These are phyloP conservation scores for Thalassiosira delicatula DNA, from an alignment of 352 stramenopile species.

Conservation along the genomic window DNA sequence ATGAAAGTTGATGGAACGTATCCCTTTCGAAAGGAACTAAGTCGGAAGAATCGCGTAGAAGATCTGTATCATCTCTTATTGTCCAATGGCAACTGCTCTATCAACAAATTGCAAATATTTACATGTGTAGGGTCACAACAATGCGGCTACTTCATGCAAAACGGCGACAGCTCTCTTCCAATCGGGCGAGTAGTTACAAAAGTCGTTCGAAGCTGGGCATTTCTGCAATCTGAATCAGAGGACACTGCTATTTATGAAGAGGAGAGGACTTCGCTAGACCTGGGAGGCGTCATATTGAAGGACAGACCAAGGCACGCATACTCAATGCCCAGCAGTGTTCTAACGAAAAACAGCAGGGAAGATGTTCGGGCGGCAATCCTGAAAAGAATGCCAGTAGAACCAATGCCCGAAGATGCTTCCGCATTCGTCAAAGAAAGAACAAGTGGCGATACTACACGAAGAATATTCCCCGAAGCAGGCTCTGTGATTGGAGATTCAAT, in stretches of 20 bases:
- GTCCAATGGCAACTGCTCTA: slow-evolving; percentile 87
- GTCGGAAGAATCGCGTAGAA: too few relatives aligned
- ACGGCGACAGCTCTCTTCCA: slow-evolving; percentile 83
- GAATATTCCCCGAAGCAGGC: too few relatives aligned
- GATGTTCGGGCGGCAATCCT: slow-evolving; percentile 15
- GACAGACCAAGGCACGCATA: slow-evolving; percentile 79
- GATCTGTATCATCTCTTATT: too few relatives aligned
- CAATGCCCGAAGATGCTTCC: not conserved
- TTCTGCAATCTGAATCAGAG: slow-evolving; percentile 87
- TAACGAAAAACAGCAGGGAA: not conserved
- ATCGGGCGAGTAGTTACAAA: slow-evolving; percentile 87
- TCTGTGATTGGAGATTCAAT: too few relatives aligned
- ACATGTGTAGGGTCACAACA: slow-evolving; percentile 89
- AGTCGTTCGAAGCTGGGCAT: slow-evolving; percentile 92
- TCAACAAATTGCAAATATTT: slow-evolving; percentile 91
- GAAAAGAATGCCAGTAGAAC: not conserved
- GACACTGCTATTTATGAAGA: slow-evolving; percentile 87
- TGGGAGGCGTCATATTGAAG: slow-evolving; percentile 87
- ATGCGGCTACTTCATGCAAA: slow-evolving; percentile 91
- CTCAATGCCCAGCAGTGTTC: not conserved
- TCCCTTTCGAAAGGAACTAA: too few relatives aligned
- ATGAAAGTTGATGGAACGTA: too few relatives aligned
- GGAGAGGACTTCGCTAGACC: slow-evolving; percentile 86
- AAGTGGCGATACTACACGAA: too few relatives aligned
- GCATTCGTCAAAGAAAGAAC: too few relatives aligned